Evolutionary conservation across 1,284 basidiomycete species (phyloP).

Genomic region (Coniophora puteana): DNA sequence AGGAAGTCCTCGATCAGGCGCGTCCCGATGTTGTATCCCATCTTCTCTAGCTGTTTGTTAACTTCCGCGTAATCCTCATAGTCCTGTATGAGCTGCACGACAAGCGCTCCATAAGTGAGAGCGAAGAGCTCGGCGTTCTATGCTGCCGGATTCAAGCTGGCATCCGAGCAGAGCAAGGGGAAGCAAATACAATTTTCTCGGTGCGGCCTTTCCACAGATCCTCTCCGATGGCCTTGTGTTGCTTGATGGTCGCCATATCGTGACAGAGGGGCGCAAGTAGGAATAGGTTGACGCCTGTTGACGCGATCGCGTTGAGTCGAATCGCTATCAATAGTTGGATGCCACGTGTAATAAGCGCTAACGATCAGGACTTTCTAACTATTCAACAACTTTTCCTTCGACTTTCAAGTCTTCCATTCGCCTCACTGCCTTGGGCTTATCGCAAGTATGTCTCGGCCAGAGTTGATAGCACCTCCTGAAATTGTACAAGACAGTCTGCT

Average conservation of each 20-base stretch:
- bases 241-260: slow-evolving; percentile 72
- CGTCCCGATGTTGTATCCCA: slow-evolving; percentile 99
- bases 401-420: no score
- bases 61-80: slow-evolving; percentile 96
- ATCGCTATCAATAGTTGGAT: no score
- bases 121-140: slow-evolving; percentile 98
- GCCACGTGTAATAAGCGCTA: no score
- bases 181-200: slow-evolving; percentile 76
- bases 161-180: not conserved
- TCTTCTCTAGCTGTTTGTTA: slow-evolving; percentile 82
- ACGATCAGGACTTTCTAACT: no score
- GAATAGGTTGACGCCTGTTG: slow-evolving; percentile 2
- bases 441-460: slow-evolving; percentile 95
- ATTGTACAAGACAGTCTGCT: slow-evolving; percentile 59
- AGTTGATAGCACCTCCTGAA: slow-evolving; percentile 94
- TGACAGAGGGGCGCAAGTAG: slow-evolving; percentile 8
- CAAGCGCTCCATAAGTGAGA: slow-evolving; percentile 94
- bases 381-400: no score
- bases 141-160: slow-evolving; percentile 17
- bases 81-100: slow-evolving; percentile 98
- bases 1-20: slow-evolving; percentile 97
- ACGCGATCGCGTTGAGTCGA: not conserved
- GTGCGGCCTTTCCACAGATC: slow-evolving; percentile 89
- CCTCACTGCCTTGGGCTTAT: no score
- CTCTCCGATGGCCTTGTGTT: slow-evolving; percentile 82